Evolutionary conservation across 2,329 filamentous ascomycete genomes (phyloP), one percentile per base, ranked within the genome.

Genomic region (Fusarium compactum): DNA sequence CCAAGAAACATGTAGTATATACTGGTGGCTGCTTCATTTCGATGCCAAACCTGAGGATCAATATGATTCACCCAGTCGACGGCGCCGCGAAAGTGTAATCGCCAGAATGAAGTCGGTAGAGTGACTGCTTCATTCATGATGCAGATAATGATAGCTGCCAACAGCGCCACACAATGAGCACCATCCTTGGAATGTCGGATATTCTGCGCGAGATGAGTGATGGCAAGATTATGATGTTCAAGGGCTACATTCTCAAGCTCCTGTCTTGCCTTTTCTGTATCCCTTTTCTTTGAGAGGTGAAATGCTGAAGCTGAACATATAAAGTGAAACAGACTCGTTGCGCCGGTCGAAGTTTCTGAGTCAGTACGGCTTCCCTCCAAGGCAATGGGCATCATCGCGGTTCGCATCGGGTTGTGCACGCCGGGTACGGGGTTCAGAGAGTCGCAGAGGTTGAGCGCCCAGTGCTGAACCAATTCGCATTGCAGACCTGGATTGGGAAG

Each of bases 21-120:
- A 4, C 66, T 53, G 1, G 71, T 73, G 2, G 73, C 73, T 10
- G 69, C 62, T 16, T 74, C 73, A 5, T 50, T 71, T 14, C 64
- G 59, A 18, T 74, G 61, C 73, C 73, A 75, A 5, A 75, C 63
- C 7, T 75, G 73, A 0, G 73, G 71, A 18, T 74, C 69, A 2
- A 75, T 75, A 20, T 75, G 73, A 18, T 75, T 75, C 8, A 75
- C 73, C 73, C 73, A 75, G 24, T 75, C 73, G 2, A 75, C 71
- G 1, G 73, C 71, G 1, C 73, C 73, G 0, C 73, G 69, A 15
- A 75, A 71, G 57, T 75, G 73, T 15, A 74, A 27, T 0, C 69
- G 71, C 73, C 73, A 75, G 25, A 75, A 75, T 0, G 65, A 65
- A 2, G 73, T 72, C 0, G 73, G 73, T 3, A 74, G 18, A 0